These are phyloP conservation scores for Zygosaccharomyces pseudobailii DNA, from an alignment of 1,139 yeast species.

Conservation along the genomic window DNA sequence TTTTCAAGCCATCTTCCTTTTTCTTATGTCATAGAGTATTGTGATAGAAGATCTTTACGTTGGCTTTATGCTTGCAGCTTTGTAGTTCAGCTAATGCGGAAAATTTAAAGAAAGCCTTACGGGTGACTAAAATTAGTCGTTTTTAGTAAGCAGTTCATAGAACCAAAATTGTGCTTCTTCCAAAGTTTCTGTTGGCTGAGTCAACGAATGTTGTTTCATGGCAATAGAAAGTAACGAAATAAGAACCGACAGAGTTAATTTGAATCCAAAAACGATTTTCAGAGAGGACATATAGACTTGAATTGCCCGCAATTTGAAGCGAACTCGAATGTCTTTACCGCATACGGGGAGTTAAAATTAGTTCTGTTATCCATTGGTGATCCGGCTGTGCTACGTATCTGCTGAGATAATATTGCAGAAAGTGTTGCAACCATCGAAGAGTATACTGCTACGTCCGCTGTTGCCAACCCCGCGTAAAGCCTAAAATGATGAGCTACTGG, in stretches of 20 bases:
- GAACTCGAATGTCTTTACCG: constrained; percentile 3
- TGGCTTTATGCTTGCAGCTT: too few relatives aligned
- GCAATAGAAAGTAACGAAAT: constrained; percentile 31
- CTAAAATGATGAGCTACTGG: constrained; percentile 6
- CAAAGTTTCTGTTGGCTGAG: too few relatives aligned
- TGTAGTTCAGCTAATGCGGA: too few relatives aligned
- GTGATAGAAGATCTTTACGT: too few relatives aligned
- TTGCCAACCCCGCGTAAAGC: constrained; percentile 9
- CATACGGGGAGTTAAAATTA: constrained; percentile 7
- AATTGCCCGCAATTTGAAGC: constrained; percentile 6
- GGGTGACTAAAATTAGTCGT: too few relatives aligned
- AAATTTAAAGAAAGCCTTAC: too few relatives aligned
- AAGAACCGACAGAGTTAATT: constrained; percentile 2
- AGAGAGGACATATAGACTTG: constrained; percentile 5
- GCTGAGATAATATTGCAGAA: constrained; percentile 5
- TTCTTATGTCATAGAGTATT: too few relatives aligned
- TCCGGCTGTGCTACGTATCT: constrained; percentile 4
- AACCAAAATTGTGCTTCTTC: too few relatives aligned
- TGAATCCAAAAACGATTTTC: constrained; percentile 4
- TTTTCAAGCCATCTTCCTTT: too few relatives aligned
- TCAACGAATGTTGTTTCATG: neutral
- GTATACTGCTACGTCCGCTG: constrained; percentile 7
- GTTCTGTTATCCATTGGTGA: constrained; percentile 2
- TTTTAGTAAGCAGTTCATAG: too few relatives aligned
- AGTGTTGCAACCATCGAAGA: constrained; percentile 9